phyloP scores from a whole-genome alignment of 257 asterid genomes.

The Petunia secreta region DNA sequence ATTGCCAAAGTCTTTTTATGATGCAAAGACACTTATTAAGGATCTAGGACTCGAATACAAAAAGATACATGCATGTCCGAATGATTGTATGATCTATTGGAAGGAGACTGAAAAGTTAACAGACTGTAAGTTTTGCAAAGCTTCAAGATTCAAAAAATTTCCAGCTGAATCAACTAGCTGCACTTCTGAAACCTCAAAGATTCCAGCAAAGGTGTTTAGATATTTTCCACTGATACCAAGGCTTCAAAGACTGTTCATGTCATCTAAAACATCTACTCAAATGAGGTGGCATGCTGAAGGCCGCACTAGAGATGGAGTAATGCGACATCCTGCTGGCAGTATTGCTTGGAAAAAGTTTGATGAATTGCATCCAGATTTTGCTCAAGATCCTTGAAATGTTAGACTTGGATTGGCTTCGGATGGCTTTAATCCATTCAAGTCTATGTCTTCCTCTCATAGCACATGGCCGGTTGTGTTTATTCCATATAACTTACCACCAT shows the following conservation, averaged over 20 bases:
- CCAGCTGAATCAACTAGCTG: neutral
- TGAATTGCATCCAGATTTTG: neutral
- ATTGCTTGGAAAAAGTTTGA: neutral
- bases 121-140: neutral
- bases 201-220: neutral
- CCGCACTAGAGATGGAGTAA: neutral
- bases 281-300: neutral
- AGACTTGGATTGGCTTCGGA: neutral
- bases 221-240: neutral
- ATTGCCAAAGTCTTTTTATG: neutral
- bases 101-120: neutral
- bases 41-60: neutral
- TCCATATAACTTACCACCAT: no score
- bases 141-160: neutral
- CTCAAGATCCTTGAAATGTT: neutral
- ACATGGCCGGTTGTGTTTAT: no score
- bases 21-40: neutral
- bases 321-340: neutral
- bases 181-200: neutral
- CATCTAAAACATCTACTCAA: neutral
- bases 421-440: no score
- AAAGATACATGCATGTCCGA: neutral
- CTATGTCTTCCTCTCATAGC: no score
- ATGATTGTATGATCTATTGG: conserved; percentile 10
- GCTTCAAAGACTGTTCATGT: neutral